Base-by-base conservation (phyloP, 2,329 filamentous ascomycete genomes). In the Pestalotiopsis sp. region DNA sequence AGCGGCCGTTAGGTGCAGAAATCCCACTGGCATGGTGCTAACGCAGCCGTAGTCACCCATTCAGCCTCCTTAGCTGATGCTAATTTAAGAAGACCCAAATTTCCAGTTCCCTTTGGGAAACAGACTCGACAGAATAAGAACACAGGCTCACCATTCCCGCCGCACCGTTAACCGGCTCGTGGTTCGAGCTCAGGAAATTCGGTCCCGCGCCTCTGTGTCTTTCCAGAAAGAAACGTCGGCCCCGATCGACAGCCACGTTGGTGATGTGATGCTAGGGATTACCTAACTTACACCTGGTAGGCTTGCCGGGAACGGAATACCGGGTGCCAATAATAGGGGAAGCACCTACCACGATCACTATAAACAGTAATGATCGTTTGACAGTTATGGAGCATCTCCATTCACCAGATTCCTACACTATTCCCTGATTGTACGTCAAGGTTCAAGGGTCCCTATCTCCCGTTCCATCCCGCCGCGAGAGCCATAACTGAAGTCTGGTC, bases 1-100 rank as follows among this genome's bases (percentile, higher is more conserved):
- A 59, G 57, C 57, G 25, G 57, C 57, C 57, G 57, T 59, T 59
- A 59, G 45, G 57, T 59, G 57, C 57, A 36, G 57, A n/a, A 52
- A 52, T 52, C n/a, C 45, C 20, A 52, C 11, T n/a, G 45, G n/a
- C 17, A n/a, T 9, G 45, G 17, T 20, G 45, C 45, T 52, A 52
- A 52, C 9, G 5, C 20, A n/a, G 9, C 7, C 23, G 57, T 59
- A 36, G 57, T 59, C 27, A 14, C 23, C 27, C 57, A 20, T 27
- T 36, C 57, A 59, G 27, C 23, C 57, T 36, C 23, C 23, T 27
- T 27, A 36, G 57, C 12, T 59, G 57, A 59, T 59, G 57, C 57
- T 59, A 59, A 59, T 27, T 27, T 59, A 59, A 59, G 57, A 59
- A 12, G 27, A 17, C 57, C 14, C n/a, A 52, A 52, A 52, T 52